A percentile compares a stretch with the other conserved stretches of the same genome.
Conservation (phyloP, 176 grass and related monocot species). For the Tillandsia fasciculata region DNA sequence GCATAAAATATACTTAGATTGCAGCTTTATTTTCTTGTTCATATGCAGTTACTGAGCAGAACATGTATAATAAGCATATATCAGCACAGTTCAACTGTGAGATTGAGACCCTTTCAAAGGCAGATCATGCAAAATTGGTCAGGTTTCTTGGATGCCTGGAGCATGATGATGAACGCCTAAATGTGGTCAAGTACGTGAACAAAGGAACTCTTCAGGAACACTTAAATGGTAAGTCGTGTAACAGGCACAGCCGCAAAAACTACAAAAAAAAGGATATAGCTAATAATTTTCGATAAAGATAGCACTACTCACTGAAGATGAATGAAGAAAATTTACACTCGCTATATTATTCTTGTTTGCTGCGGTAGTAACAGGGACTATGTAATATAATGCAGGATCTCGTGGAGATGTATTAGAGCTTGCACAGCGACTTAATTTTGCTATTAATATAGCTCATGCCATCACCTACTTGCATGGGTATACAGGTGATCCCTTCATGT, state of each 20-base stretch:
- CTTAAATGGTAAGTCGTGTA: slow-evolving; percentile 59
- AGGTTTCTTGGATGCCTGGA: slow-evolving; percentile 68
- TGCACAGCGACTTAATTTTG: slow-evolving; percentile 67
- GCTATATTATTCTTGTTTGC: too few relatives aligned
- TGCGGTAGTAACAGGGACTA: not conserved
- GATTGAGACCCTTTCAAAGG: slow-evolving; percentile 61
- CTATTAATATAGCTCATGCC: slow-evolving; percentile 79
- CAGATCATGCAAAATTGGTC: slow-evolving; percentile 75
- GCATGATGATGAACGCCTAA: slow-evolving; percentile 49
- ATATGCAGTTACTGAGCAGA: slow-evolving; percentile 43
- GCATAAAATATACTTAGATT: too few relatives aligned
- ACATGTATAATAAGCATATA: slow-evolving; percentile 44
- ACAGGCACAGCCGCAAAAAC: not conserved
- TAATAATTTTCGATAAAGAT: not conserved
- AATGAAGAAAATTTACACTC: not conserved
- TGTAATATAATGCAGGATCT: slow-evolving; percentile 35
- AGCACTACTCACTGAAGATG: not conserved
- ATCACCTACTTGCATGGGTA: slow-evolving; percentile 80
- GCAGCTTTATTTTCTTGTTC: not conserved
- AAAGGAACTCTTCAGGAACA: slow-evolving; percentile 83
- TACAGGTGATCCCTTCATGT: slow-evolving; percentile 30
- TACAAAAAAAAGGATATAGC: too few relatives aligned
- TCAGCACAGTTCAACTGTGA: slow-evolving; percentile 68
- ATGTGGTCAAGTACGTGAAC: slow-evolving; percentile 63
- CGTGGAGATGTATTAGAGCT: slow-evolving; percentile 43